Evolutionary conservation across 768 basidiomycete species (phyloP), one percentile per base, ranked within the genome.

Genomic region (Psilocybe cyanescens): DNA sequence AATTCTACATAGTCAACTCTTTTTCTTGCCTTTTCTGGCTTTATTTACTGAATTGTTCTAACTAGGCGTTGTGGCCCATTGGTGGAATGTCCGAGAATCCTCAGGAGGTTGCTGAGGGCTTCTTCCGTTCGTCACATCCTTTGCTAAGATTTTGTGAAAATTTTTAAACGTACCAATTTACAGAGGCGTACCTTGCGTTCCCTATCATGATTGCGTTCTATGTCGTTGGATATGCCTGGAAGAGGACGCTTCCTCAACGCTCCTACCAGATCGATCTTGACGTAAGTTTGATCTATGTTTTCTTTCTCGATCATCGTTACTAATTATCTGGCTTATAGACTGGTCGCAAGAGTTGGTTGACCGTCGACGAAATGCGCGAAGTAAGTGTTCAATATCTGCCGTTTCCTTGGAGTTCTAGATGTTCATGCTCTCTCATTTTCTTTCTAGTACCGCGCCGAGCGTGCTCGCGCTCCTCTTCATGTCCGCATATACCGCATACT

Each of bases 331-430:
- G 33, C 24, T 48, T 35, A 37, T 46, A 75, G 75, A 71, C 79
- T 63, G 79, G 78, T 48, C 78, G 80, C 59, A 81, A 80, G 73
- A 77, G 76, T 65, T 81, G 80, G 80, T 69, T 79, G 29, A 81
- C 79, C 4, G 79, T 74, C 3, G 77, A 78, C 55, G 76, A 81
- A 63, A 80, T 81, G 80, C 72, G 76, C 47, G 70, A 71, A 59
- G 76, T 78, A 66, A 11, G 70, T 69, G 53, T n/a, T 37, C 7
- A 14, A 17, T 6, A 9, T 33, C 31, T 24, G 24, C 8, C 30
- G 0, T 8, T 4, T 8, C 7, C 45, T 39, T 39, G 3, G 24
- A 28, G 11, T 24, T 24, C 30, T 8, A 1, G n/a, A 6, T 17
- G 39, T 24, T 48, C 51, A 6, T 29, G 39, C 24, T n/a, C 11